A percentile compares a stretch with the other conserved stretches of the same genome.
Conservation (phyloP, 1,284 basidiomycete genomes). For the Takashimella koratensis region DNA sequence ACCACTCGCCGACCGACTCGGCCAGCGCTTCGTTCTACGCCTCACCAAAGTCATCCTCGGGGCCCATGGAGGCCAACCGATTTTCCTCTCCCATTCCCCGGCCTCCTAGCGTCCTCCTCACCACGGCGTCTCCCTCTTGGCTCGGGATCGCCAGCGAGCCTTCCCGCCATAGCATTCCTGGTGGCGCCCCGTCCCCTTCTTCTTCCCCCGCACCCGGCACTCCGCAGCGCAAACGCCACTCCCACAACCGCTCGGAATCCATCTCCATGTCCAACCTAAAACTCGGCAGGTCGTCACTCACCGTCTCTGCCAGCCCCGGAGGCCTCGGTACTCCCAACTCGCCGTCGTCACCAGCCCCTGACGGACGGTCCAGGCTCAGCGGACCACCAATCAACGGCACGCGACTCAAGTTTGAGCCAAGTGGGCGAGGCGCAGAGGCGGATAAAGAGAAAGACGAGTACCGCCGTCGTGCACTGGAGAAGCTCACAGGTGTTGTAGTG, state of each 20-base stretch:
- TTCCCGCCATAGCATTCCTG: neutral
- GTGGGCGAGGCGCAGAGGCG: conserved; percentile 37
- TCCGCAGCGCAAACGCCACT: conserved; percentile 29
- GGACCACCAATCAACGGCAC: conserved; percentile 18
- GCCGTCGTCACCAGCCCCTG: conserved; percentile 14
- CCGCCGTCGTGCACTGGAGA: conserved; percentile 39
- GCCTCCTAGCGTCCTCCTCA: conserved; percentile 9
- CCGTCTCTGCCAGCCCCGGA: conserved; percentile 18
- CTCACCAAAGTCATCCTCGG: conserved; percentile 10
- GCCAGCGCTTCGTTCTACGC: conserved; percentile 1
- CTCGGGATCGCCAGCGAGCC: neutral
- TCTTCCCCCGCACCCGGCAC: conserved; percentile 16
- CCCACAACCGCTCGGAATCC: conserved; percentile 45
- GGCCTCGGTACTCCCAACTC: conserved; percentile 39
- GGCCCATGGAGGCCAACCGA: neutral
- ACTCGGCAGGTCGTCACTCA: conserved; percentile 11
- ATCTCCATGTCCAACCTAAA: conserved; percentile 45
- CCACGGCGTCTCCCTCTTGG: conserved; percentile 3
- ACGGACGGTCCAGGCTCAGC: conserved; percentile 10
- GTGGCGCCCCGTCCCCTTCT: conserved; percentile 12
- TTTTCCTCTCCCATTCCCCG: conserved; percentile 5
- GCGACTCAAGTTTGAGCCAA: conserved; percentile 42
- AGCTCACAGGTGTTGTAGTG: conserved; percentile 31
- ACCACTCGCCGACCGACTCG: conserved; percentile 6
- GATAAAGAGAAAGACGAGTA: conserved; percentile 44